A percentile compares a stretch with the other conserved stretches of the same genome.
Conservation (phyloP, 768 basidiomycete genomes). For the Boletus reticulatus region DNA sequence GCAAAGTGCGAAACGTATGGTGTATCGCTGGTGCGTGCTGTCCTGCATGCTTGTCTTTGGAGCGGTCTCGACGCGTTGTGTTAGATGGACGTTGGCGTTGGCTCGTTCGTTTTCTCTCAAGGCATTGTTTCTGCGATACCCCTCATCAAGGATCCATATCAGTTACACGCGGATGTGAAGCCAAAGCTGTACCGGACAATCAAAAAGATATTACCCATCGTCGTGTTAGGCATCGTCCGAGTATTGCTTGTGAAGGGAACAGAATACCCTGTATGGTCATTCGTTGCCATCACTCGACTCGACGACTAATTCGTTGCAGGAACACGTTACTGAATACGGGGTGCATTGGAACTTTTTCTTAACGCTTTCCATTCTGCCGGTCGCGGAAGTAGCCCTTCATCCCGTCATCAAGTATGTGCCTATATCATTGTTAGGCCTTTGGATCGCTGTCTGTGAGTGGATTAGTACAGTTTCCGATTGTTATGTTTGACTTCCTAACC, state of each 20-base stretch:
- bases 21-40: slow-evolving; percentile 74
- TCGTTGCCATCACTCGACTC: neutral
- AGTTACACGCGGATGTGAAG: slow-evolving; percentile 47
- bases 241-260: slow-evolving; percentile 87
- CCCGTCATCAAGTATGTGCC: slow-evolving; percentile 59
- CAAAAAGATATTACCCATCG: slow-evolving; percentile 64
- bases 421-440: slow-evolving; percentile 59
- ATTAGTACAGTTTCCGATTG: neutral
- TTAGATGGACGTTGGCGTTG: slow-evolving; percentile 98
- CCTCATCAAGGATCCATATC: slow-evolving; percentile 58
- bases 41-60: neutral
- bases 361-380: slow-evolving; percentile 78
- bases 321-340: slow-evolving; percentile 96
- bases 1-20: slow-evolving; percentile 96
- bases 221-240: slow-evolving; percentile 71
- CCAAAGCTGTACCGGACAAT: slow-evolving; percentile 50
- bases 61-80: neutral
- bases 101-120: slow-evolving; percentile 96
- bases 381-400: slow-evolving; percentile 67
- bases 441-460: slow-evolving; percentile 56
- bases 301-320: slow-evolving; percentile 43
- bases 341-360: slow-evolving; percentile 99
- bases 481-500: neutral
- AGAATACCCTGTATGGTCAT: slow-evolving; percentile 80
- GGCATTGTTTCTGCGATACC: slow-evolving; percentile 90